phyloP scores from a whole-genome alignment of 176 grass and related monocot species.

The Calamus simplicifolius region DNA sequence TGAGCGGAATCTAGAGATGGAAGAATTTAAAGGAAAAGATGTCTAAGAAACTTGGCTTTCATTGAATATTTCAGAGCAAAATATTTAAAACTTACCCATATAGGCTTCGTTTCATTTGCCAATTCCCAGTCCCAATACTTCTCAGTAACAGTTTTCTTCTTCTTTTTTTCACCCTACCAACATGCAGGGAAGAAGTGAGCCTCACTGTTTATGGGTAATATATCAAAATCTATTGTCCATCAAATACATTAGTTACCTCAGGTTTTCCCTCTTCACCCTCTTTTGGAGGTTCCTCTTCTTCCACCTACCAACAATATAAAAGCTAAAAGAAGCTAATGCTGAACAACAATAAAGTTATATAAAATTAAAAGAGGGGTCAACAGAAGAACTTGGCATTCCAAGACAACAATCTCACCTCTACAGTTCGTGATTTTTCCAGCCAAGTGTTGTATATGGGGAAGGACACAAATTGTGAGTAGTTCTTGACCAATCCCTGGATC shows the following conservation, averaged over 20 bases:
- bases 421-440: slow-evolving; percentile 84
- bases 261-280: slow-evolving; percentile 60
- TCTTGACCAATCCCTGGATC: slow-evolving; percentile 83
- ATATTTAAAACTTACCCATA: slow-evolving; percentile 46
- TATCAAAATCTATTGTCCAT: too few relatives aligned
- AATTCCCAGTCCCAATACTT: slow-evolving; percentile 98
- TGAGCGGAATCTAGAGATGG: too few relatives aligned
- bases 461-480: slow-evolving; percentile 88
- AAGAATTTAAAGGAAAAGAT: too few relatives aligned
- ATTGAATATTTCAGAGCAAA: too few relatives aligned
- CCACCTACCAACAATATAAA: slow-evolving; percentile 42
- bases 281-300: slow-evolving; percentile 67
- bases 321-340: not conserved
- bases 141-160: slow-evolving; percentile 83
- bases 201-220: too few relatives aligned
- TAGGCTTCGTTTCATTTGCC: slow-evolving; percentile 82
- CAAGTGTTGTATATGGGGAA: slow-evolving; percentile 97
- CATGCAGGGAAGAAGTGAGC: not conserved
- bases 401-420: slow-evolving; percentile 38
- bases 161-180: slow-evolving; percentile 70
- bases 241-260: slow-evolving; percentile 18
- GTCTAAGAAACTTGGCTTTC: too few relatives aligned
- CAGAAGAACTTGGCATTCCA: too few relatives aligned
- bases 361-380: not conserved
- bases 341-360: not conserved